Percentiles rank a stretch among this genome's conserved stretches.
These are phyloP conservation scores for Colletotrichum sansevieriae DNA, from an alignment of 2,329 filamentous ascomycete species.

Conservation along the genomic window DNA sequence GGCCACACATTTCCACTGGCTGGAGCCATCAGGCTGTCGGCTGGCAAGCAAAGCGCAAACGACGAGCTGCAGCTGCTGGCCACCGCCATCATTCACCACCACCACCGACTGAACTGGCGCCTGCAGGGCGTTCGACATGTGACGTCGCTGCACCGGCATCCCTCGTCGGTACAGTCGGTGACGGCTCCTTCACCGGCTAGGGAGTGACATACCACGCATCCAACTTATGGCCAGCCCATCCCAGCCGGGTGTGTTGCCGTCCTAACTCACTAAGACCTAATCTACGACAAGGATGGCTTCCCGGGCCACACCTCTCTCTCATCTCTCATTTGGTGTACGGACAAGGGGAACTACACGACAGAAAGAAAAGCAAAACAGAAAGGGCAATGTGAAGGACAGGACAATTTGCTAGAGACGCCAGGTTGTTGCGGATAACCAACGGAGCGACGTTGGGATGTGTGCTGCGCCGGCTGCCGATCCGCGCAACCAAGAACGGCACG, in stretches of 20 bases:
- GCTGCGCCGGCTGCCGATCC: constrained; percentile 24
- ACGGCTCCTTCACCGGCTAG: constrained; percentile 36
- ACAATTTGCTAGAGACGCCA: constrained; percentile 23
- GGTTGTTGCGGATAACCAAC: constrained; percentile 15
- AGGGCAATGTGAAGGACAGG: constrained; percentile 23
- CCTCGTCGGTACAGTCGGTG: constrained; percentile 36
- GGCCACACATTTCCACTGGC: constrained; percentile 2
- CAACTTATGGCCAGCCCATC: constrained; percentile 23
- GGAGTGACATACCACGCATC: constrained; percentile 31
- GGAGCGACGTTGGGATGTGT: not conserved
- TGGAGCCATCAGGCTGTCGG: not conserved
- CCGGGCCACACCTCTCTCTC: no score
- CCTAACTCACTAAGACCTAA: no score
- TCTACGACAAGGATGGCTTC: no score
- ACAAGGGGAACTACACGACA: no score
- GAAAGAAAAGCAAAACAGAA: not conserved
- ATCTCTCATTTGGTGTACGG: not conserved
- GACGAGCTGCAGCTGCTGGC: not conserved
- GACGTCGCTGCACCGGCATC: constrained; percentile 35
- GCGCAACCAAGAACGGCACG: constrained; percentile 25
- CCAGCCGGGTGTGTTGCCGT: constrained; percentile 11
- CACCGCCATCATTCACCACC: no score
- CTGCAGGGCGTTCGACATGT: constrained; percentile 31
- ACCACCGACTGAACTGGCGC: constrained; percentile 15
- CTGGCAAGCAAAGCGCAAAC: not conserved